Evolutionary conservation across 179 eudicot species (phyloP).

Genomic region (Gypsophila paniculata): DNA sequence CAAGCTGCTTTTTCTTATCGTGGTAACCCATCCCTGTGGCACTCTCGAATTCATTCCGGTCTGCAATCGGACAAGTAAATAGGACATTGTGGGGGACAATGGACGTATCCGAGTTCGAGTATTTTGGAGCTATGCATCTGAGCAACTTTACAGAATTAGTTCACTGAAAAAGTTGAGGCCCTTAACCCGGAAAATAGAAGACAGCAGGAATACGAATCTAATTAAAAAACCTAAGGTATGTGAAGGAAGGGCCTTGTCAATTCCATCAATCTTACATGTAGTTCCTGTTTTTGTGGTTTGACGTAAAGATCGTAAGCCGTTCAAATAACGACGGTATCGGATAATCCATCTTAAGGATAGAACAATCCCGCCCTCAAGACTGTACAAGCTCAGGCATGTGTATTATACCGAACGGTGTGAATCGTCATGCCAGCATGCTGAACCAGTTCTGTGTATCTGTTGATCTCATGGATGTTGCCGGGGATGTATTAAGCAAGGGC

Average conservation of each 20-base stretch:
- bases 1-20: background rate
- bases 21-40: background rate
- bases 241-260: no score
- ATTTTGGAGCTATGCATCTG: background rate
- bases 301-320: background rate
- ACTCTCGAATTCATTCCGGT: background rate
- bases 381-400: slow-evolving; percentile 1
- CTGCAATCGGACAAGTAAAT: background rate
- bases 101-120: slow-evolving; percentile 21
- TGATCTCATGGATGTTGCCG: background rate
- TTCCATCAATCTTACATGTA: no score
- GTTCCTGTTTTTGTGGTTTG: no score
- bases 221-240: no score
- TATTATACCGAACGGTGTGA: no score
- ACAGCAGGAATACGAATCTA: no score
- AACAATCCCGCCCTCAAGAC: background rate
- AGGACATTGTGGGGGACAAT: slow-evolving; percentile 8
- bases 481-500: background rate
- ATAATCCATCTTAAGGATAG: background rate
- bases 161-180: no score
- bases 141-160: background rate
- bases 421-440: no score
- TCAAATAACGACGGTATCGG: background rate
- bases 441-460: background rate
- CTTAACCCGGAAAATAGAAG: no score